Percentiles rank a stretch among this genome's conserved stretches.
Conservation (phyloP, 495 filamentous ascomycete species). For the Chaetomium fimeti region DNA sequence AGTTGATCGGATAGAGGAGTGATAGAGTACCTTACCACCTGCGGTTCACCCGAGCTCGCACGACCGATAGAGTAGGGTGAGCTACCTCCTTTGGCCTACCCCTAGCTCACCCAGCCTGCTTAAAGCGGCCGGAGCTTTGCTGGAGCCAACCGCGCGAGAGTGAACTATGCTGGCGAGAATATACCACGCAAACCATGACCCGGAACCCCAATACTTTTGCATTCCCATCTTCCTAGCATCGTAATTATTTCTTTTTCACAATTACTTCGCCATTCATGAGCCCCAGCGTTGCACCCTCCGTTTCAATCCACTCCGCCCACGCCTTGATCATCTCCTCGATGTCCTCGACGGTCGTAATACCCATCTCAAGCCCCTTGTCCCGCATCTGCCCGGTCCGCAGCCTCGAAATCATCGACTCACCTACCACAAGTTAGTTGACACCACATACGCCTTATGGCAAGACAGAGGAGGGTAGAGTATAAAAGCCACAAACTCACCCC, state of each 20-base stretch:
- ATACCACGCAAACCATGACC: no score
- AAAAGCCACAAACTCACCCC: conserved; percentile 37
- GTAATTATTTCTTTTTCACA: background rate
- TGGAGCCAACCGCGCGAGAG: no score
- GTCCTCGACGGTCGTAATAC: conserved; percentile 34
- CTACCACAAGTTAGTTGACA: conserved; percentile 25
- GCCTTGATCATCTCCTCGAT: conserved; percentile 45
- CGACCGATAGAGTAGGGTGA: no score
- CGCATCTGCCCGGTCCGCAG: conserved; percentile 34
- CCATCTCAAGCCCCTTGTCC: conserved; percentile 35
- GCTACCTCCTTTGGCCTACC: no score
- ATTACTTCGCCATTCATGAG: conserved; percentile 42
- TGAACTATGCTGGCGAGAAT: no score
- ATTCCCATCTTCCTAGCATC: background rate
- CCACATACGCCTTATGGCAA: background rate
- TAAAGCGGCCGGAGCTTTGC: no score
- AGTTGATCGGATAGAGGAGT: no score
- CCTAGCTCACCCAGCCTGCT: no score
- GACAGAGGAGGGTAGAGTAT: background rate
- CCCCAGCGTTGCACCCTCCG: conserved; percentile 39
- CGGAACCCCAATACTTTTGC: no score
- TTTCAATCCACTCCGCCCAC: conserved; percentile 44
- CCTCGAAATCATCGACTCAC: conserved; percentile 36
- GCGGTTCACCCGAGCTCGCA: no score
- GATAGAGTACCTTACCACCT: no score